Conservation (phyloP, 352 stramenopile genomes). For the Globisporangium lucens region DNA sequence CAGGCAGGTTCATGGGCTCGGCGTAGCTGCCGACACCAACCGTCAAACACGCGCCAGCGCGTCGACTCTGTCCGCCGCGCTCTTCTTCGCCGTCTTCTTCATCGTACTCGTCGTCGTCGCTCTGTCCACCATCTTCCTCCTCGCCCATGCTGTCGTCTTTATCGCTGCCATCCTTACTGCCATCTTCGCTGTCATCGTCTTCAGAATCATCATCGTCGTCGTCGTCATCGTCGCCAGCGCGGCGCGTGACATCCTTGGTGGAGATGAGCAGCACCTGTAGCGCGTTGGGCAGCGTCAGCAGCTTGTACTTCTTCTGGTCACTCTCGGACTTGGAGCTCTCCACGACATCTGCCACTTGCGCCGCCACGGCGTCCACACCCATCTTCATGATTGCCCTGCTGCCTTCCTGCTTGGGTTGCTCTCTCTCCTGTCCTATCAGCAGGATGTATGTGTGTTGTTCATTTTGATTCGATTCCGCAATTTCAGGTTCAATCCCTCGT, state of each 20-base stretch:
- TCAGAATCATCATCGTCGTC: slow-evolving; percentile 22
- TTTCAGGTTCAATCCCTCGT: slow-evolving; percentile 2
- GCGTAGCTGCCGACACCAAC: slow-evolving; percentile 71
- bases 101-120: slow-evolving; percentile 28
- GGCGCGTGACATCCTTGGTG: slow-evolving; percentile 40
- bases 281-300: slow-evolving; percentile 73
- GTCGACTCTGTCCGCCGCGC: slow-evolving; percentile 25
- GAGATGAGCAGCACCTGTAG: slow-evolving; percentile 79
- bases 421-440: slow-evolving; percentile 10
- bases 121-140: slow-evolving; percentile 2
- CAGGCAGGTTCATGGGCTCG: slow-evolving; percentile 66
- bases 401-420: neutral
- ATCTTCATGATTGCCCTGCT: slow-evolving; percentile 4
- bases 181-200: slow-evolving; percentile 20
- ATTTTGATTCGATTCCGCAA: neutral
- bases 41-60: slow-evolving; percentile 60
- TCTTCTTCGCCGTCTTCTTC: slow-evolving; percentile 38
- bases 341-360: slow-evolving; percentile 31
- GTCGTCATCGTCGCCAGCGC: slow-evolving; percentile 18
- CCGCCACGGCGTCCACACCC: neutral
- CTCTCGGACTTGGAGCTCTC: slow-evolving; percentile 67
- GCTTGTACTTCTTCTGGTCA: slow-evolving; percentile 85
- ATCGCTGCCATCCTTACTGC: slow-evolving; percentile 20
- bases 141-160: slow-evolving; percentile 27
- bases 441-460: neutral